Evolutionary conservation across 257 asterid species (phyloP), one percentile per base, ranked within the genome.

Genomic region (Fraxinus americana): DNA sequence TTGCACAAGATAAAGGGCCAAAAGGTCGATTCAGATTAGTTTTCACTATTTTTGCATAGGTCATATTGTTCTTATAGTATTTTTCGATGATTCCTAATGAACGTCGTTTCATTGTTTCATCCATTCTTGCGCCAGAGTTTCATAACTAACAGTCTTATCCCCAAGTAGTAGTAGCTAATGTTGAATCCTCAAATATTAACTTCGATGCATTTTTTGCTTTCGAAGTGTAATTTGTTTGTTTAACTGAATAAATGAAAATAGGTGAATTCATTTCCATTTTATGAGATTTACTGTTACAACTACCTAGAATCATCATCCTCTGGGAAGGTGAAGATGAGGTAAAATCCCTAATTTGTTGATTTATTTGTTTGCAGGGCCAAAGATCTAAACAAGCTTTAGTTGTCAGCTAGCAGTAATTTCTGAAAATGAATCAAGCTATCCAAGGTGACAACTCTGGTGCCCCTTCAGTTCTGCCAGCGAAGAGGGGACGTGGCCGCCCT

Each of bases 401-500:
- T 25, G 0, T 25, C 14, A 61, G 68, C 35, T 61, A 3, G 16
- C 14, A 8, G 17, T 61, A 61, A 61, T 61, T 9, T 61, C 68
- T 21, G 32, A 61, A 70, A 76, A 88, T 86, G 89, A 78, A 71
- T 76, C 85, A 80, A 75, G 81, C 80, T n/a, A 82, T 76, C 61
- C 89, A 87, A 75, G 78, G 83, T 63, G 81, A 75, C 71, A 70
- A 71, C 72, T 72, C 84, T 50, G 73, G 71, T 36, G n/a, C 38
- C 34, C 59, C 73, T 16, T 79, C 72, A 71, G 32, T 35, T 21
- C 79, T 77, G 52, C 85, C 88, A 11, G 75, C 23, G 70, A 85
- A 83, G 83, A 83, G 89, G n/a, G 78, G 73, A 75, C 71, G 91
- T 36, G 91, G 91, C 50, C 86, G 89, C 17, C 89, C 91, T 1